Percentiles rank a stretch among this genome's conserved stretches.
Evolutionary conservation across 345 rosid genomes (phyloP).

Genomic region (Citrus reticulata): DNA sequence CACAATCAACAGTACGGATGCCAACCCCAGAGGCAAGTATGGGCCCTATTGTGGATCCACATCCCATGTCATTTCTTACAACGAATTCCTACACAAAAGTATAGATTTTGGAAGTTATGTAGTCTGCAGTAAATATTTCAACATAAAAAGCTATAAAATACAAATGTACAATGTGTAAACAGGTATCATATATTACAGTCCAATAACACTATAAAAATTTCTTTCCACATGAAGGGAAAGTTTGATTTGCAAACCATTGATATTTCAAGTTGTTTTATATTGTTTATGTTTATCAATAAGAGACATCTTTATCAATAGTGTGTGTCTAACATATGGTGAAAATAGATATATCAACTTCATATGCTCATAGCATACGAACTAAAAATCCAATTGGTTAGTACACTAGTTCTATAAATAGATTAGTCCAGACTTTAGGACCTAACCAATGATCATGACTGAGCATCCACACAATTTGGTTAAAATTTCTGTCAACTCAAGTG

Average conservation of each 20-base stretch:
- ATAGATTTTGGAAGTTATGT: neutral
- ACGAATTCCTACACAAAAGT: conserved; percentile 70
- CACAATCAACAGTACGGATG: conserved; percentile 88
- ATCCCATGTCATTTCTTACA: conserved; percentile 97
- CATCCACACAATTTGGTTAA: neutral
- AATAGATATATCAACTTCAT: neutral
- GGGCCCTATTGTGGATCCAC: conserved; percentile 97
- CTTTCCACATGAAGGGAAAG: neutral
- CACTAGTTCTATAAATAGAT: neutral
- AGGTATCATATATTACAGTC: neutral
- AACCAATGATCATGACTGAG: neutral
- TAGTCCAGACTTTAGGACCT: neutral
- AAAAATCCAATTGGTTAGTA: neutral
- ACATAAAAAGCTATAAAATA: neutral
- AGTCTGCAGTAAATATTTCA: neutral
- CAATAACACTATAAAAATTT: neutral
- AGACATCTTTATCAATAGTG: neutral
- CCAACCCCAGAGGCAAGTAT: conserved; percentile 94
- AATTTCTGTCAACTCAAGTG: neutral
- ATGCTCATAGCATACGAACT: neutral
- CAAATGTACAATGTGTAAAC: neutral
- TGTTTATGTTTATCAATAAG: neutral
- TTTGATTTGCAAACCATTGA: neutral
- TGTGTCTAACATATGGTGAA: neutral
- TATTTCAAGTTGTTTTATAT: neutral